Evolutionary conservation across 495 filamentous ascomycete genomes (phyloP), one percentile per base, ranked within the genome.

Genomic region (Aspergillus biplanus): DNA sequence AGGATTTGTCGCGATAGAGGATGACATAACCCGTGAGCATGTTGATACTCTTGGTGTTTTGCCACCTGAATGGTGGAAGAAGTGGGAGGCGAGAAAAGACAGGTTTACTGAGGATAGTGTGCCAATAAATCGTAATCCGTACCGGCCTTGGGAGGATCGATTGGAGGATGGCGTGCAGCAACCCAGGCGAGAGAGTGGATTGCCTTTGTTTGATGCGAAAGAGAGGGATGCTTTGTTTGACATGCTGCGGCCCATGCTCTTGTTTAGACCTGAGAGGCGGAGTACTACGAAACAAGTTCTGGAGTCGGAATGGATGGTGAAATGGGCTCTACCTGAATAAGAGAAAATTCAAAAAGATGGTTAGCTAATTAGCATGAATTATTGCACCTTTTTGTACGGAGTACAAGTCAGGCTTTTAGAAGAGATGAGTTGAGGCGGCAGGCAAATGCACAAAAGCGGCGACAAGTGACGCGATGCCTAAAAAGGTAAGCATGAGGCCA

Each of bases 241-340:
- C 5, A 71, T 81, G 75, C 50, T 81, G 37, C 46, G 16, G 60
- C 56, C 63, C 33, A 78, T 78, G 73, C 63, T 80, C 9, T 6
- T 27, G 46, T 79, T 71, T 56, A 71, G 65, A 53, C 69, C 75
- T 7, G 71, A 71, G 31, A 61, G 67, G 33, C 65, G 75, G 15
- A 54, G 62, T 33, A 66, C 68, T 64, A 61, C 70, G 0, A 57
- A 65, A 55, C 59, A 75, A 21, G 59, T 78, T n/a, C 58, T 78
- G 8, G 57, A 69, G 34, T 72, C 53, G n/a, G 82, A 65, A 67
- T 74, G 65, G 83, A 84, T 69, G 68, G 62, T 63, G 0, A 65
- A 63, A 33, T 73, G 70, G 68, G 68, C 62, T 47, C 53, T 67
- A 50, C 68, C 68, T 48, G 21, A 27, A 27, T 27, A 27, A 1